Evolutionary conservation across 768 basidiomycete species (phyloP).

Genomic region (Lactifluus hygrophoroides): DNA sequence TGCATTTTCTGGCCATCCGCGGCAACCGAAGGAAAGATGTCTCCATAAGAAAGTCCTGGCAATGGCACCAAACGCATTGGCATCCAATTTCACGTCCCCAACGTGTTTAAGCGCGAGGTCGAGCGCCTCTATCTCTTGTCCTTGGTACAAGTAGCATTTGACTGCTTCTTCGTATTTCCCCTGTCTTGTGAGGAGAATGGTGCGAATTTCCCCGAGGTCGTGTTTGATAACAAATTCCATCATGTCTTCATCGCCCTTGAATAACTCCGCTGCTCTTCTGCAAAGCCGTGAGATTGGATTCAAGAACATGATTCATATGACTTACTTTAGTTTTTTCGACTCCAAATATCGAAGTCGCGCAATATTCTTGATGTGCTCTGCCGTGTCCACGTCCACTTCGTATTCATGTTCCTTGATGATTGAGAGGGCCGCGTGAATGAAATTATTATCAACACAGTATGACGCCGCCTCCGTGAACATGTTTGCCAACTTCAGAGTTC

Average conservation of each 20-base stretch:
- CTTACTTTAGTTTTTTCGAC: conserved; percentile 5
- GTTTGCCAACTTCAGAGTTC: not conserved
- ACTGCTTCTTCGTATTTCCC: conserved; percentile 43
- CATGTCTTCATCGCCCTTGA: conserved; percentile 41
- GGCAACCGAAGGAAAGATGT: conserved; percentile 10
- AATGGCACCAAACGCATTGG: conserved; percentile 26
- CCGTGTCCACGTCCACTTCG: not conserved
- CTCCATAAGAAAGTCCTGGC: conserved; percentile 32
- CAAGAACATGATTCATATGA: not conserved
- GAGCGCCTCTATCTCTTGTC: conserved; percentile 40
- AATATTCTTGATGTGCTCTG: conserved; percentile 13
- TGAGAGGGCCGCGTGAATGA: not conserved
- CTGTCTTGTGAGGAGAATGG: conserved; percentile 35
- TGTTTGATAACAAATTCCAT: conserved; percentile 50
- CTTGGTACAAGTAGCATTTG: conserved; percentile 40
- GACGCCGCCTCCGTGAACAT: conserved; percentile 13
- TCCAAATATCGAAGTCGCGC: conserved; percentile 7
- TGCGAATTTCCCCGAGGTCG: conserved; percentile 42
- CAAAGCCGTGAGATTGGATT: not conserved
- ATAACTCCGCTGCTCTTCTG: conserved; percentile 43
- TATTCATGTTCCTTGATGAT: conserved; percentile 3
- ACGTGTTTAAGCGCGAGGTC: conserved; percentile 34
- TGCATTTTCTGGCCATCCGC: not conserved
- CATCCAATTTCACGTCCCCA: conserved; percentile 19
- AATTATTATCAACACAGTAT: conserved; percentile 14